Conservation (phyloP, 257 asterid genomes). For the Nicotiana knightiana region DNA sequence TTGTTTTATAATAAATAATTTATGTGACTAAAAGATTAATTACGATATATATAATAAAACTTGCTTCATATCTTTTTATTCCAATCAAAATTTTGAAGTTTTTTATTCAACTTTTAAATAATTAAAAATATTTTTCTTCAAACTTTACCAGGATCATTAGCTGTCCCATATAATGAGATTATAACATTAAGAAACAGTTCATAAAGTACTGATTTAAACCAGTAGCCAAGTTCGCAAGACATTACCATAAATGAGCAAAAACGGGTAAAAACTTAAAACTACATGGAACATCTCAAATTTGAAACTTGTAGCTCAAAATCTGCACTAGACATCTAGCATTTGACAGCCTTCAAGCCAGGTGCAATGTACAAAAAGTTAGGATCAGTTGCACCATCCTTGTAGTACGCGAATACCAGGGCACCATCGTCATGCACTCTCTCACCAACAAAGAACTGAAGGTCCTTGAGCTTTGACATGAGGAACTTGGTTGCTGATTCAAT, state of each 20-base stretch:
- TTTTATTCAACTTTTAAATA: too few relatives aligned
- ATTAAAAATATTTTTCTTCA: too few relatives aligned
- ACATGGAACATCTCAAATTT: not conserved
- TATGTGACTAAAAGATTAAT: too few relatives aligned
- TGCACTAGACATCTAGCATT: constrained; percentile 42
- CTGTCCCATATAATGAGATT: too few relatives aligned
- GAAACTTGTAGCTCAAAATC: not conserved
- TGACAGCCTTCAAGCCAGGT: constrained; percentile 72
- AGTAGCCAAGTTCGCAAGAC: not conserved
- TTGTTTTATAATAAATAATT: too few relatives aligned
- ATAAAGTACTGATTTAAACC: not conserved
- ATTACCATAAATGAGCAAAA: not conserved
- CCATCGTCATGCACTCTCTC: constrained; percentile 79
- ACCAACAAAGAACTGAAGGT: constrained; percentile 88
- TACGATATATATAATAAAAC: too few relatives aligned
- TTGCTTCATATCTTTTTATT: too few relatives aligned
- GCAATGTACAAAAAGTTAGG: constrained; percentile 81
- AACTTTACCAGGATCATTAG: too few relatives aligned
- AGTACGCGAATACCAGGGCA: constrained; percentile 71
- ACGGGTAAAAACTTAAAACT: not conserved
- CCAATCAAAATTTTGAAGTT: too few relatives aligned
- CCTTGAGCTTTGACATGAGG: constrained; percentile 54
- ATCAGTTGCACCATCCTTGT: constrained; percentile 73
- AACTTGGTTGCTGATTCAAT: constrained; percentile 74
- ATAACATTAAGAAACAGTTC: too few relatives aligned